Conservation (phyloP, 2,329 filamentous ascomycete species). For the Bipolaris bicolor region DNA sequence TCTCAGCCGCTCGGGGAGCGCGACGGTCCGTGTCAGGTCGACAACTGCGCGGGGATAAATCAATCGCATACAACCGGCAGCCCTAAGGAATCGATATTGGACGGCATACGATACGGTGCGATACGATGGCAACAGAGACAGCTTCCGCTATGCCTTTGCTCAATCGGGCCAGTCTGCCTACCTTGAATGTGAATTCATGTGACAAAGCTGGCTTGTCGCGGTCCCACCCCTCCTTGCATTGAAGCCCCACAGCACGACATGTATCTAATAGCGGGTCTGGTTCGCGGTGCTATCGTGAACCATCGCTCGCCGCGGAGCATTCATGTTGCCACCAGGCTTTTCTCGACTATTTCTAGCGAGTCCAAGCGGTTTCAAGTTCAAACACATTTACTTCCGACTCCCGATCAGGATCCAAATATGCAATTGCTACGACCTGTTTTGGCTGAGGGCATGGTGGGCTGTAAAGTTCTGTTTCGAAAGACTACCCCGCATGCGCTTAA, state of each 20-base stretch:
- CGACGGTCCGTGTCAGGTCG: conserved; percentile 31
- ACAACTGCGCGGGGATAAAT: conserved; percentile 19
- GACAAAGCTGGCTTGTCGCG: conserved; percentile 13
- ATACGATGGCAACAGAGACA: conserved; percentile 15
- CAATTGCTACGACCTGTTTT: conserved; percentile 10
- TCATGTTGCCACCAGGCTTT: conserved; percentile 9
- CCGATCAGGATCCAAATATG: conserved; percentile 5
- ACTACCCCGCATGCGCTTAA: conserved; percentile 28
- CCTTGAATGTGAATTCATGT: conserved; percentile 16
- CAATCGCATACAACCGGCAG: conserved; percentile 17
- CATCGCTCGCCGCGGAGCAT: conserved; percentile 6
- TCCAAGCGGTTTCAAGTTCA: conserved; percentile 15
- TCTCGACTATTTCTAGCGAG: conserved; percentile 5
- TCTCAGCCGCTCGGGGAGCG: conserved; percentile 25
- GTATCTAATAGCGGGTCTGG: conserved; percentile 3
- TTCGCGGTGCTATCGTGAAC: conserved; percentile 3
- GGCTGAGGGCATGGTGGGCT: conserved; percentile 22
- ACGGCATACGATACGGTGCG: conserved; percentile 15
- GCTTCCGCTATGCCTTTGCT: conserved; percentile 31
- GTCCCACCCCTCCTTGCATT: conserved; percentile 18
- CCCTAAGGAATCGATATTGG: conserved; percentile 19
- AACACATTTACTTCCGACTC: conserved; percentile 12
- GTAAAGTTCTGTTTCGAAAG: conserved; percentile 14
- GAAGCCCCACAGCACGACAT: conserved; percentile 16
- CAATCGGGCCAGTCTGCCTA: conserved; percentile 35